These are phyloP conservation scores for Ustilago bromivora DNA, from an alignment of 1,284 basidiomycete genomes.

Conservation along the genomic window DNA sequence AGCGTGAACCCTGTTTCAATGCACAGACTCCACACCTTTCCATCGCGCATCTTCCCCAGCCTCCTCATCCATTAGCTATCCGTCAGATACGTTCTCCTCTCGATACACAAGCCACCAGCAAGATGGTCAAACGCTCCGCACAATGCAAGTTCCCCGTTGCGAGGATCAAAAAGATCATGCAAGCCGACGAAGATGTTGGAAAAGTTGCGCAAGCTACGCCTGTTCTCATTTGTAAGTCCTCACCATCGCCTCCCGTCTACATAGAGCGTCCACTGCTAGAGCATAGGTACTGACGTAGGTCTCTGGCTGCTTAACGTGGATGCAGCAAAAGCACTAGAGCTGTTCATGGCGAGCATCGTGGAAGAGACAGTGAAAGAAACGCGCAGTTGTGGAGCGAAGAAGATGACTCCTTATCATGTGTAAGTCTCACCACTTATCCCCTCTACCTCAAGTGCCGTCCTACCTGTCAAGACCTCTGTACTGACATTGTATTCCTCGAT, in stretches of 20 bases:
- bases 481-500: conserved; percentile 1
- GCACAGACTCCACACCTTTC: not conserved
- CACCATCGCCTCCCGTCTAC: not conserved
- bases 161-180: conserved; percentile 99
- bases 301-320: not conserved
- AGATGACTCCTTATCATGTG: conserved; percentile 94
- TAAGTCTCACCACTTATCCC: conserved; percentile 73
- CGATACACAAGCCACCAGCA: conserved; percentile 3
- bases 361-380: conserved; percentile 87
- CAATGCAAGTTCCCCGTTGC: conserved; percentile 73
- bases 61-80: not conserved
- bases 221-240: conserved; percentile 89
- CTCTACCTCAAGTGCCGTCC: not conserved
- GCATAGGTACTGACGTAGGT: conserved; percentile 1
- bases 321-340: conserved; percentile 92
- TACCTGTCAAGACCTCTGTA: not conserved
- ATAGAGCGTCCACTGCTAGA: not conserved
- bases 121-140: conserved; percentile 65
- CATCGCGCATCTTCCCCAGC: not conserved
- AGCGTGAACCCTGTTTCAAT: conserved; percentile 11
- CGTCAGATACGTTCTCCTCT: not conserved
- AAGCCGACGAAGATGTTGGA: conserved; percentile 98
- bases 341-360: conserved; percentile 89
- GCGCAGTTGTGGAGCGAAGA: conserved; percentile 82
- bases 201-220: conserved; percentile 98